phyloP scores from a whole-genome alignment of 805 yeast species.

The Sugiyamaella floridensis region DNA sequence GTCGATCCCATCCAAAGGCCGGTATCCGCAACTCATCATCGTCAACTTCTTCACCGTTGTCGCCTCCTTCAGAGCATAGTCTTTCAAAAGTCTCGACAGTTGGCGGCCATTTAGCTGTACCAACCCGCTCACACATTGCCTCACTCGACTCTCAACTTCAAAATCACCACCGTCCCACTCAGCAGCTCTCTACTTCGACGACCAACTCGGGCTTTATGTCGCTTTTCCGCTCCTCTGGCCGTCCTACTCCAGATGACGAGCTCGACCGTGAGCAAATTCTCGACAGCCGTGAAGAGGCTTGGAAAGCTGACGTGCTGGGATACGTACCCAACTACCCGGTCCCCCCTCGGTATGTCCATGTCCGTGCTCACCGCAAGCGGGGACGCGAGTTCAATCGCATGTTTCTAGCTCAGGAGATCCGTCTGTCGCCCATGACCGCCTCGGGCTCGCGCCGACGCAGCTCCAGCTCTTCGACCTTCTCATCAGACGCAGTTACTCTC shows the following conservation, averaged over 20 bases:
- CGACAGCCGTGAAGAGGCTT: slow-evolving; percentile 25
- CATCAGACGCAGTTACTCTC: not conserved
- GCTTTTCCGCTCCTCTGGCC: slow-evolving; percentile 16
- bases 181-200: not conserved
- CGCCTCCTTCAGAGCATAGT: no score
- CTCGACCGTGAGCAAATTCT: not conserved
- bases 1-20: no score
- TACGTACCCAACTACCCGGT: slow-evolving; percentile 23
- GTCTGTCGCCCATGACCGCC: slow-evolving; percentile 9
- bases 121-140: no score
- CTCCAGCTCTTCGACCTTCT: not conserved
- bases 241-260: slow-evolving; percentile 21
- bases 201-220: slow-evolving; percentile 13
- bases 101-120: not conserved
- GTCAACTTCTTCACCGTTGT: no score
- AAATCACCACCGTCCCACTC: not conserved
- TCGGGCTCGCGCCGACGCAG: slow-evolving; percentile 1
- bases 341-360: slow-evolving; percentile 30
- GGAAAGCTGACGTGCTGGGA: slow-evolving; percentile 27
- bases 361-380: slow-evolving; percentile 28
- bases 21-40: no score
- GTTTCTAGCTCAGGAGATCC: slow-evolving; percentile 31
- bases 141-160: not conserved
- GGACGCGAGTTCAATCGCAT: slow-evolving; percentile 26
- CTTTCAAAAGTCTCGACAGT: no score